Evolutionary conservation across 306 rosid species (phyloP).

Genomic region (Gynostemma pentaphyllum): DNA sequence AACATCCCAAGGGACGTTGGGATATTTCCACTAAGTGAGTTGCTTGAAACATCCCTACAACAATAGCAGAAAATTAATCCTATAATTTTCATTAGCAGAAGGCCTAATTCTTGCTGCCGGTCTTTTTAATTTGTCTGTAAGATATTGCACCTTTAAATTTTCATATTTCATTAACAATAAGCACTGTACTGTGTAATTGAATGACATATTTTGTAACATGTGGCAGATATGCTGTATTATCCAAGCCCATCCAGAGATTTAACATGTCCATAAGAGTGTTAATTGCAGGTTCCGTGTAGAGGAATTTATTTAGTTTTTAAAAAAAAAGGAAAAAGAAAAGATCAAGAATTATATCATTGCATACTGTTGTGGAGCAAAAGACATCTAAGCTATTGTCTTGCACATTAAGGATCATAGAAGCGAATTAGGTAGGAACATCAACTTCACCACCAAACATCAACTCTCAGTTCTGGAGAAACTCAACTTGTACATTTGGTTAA

Average conservation of each 20-base stretch:
- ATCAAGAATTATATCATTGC: not conserved
- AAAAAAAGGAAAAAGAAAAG: too few species aligned
- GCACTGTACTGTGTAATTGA: not conserved
- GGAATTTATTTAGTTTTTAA: not conserved
- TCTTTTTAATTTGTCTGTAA: not conserved
- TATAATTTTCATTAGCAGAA: not conserved
- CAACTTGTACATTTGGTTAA: not conserved
- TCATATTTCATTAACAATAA: not conserved
- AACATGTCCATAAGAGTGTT: not conserved
- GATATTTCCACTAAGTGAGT: constrained; percentile 70
- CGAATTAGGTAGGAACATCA: not conserved
- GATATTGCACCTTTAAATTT: not conserved
- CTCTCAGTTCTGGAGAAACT: not conserved
- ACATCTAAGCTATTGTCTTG: not conserved
- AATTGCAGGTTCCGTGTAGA: not conserved
- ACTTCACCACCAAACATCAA: not conserved
- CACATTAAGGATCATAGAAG: not conserved
- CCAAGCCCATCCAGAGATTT: not conserved
- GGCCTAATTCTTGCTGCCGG: not conserved
- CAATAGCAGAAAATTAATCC: not conserved
- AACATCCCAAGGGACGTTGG: constrained; percentile 73
- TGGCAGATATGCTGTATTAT: not conserved
- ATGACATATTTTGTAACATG: not conserved
- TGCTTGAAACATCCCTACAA: constrained; percentile 86
- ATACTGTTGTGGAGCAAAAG: not conserved